phyloP scores from a whole-genome alignment of 495 filamentous ascomycete species.

The Beverwykella pulmonaria region DNA sequence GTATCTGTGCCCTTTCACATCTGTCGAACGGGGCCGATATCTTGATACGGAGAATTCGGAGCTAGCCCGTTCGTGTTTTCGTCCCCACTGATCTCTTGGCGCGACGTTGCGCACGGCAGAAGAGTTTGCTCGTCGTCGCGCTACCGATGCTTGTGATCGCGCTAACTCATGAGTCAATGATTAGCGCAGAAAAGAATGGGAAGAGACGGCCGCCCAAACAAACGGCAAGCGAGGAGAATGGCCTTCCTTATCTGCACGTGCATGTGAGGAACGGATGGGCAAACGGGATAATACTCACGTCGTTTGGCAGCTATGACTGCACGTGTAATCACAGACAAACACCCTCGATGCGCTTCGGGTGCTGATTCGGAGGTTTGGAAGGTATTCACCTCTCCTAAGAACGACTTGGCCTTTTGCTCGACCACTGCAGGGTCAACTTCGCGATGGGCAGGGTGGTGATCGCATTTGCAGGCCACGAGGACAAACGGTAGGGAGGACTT shows the following conservation, averaged over 20 bases:
- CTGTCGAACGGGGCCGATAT: conserved; percentile 8
- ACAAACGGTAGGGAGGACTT: conserved; percentile 70
- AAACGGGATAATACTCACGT: conserved; percentile 26
- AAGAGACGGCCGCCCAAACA: background rate
- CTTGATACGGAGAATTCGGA: conserved; percentile 45
- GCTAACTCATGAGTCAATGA: conserved; percentile 14
- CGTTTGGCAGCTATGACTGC: conserved; percentile 60
- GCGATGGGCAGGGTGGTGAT: conserved; percentile 62
- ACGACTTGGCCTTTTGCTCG: conserved; percentile 55
- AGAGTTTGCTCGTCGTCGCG: conserved; percentile 44
- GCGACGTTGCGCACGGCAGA: conserved; percentile 42
- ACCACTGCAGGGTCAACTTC: conserved; percentile 63
- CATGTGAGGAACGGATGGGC: background rate
- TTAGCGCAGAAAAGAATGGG: background rate
- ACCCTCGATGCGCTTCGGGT: conserved; percentile 75
- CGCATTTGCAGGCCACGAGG: conserved; percentile 84
- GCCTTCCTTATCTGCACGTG: background rate
- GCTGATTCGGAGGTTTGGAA: conserved; percentile 71
- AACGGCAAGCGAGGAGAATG: background rate
- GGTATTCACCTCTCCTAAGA: conserved; percentile 65
- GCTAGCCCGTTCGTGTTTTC: conserved; percentile 45
- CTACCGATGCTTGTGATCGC: conserved; percentile 32
- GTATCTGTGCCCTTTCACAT: conserved; percentile 31
- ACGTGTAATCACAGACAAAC: conserved; percentile 73
- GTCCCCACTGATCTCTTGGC: conserved; percentile 34